Conservation (phyloP, 2,329 filamentous ascomycete genomes). For the Sclerotinia spermophila region DNA sequence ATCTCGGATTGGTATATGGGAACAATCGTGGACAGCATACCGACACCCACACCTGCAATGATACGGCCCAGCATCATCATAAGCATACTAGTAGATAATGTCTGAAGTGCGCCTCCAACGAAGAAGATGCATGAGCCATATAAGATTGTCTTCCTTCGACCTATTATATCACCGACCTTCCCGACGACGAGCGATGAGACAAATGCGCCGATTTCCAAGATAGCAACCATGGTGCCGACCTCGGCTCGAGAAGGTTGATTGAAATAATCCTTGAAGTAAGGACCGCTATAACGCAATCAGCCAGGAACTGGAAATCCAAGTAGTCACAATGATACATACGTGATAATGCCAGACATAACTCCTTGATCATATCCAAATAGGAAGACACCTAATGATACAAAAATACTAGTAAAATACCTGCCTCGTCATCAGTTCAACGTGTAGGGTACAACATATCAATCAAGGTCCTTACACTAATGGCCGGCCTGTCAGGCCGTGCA, state of each 20-base stretch:
- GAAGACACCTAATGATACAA: constrained; percentile 82
- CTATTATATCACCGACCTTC: constrained; percentile 85
- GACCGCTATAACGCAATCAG: constrained; percentile 55
- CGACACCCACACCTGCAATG: constrained; percentile 80
- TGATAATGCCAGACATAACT: constrained; percentile 77
- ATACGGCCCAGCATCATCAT: constrained; percentile 88
- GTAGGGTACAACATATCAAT: not conserved
- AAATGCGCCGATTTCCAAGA: constrained; percentile 89
- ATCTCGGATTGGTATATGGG: constrained; percentile 94
- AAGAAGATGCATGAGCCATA: constrained; percentile 91
- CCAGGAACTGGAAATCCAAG: not conserved
- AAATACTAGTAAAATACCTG: constrained; percentile 93
- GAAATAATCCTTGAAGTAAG: constrained; percentile 89
- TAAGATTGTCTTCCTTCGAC: constrained; percentile 82
- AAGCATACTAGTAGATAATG: constrained; percentile 73
- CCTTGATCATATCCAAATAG: constrained; percentile 88
- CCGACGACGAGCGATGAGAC: constrained; percentile 85
- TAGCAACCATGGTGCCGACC: constrained; percentile 96
- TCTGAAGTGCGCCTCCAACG: constrained; percentile 79
- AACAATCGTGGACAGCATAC: constrained; percentile 85
- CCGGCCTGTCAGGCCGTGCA: constrained; percentile 93
- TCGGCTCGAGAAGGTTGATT: constrained; percentile 80
- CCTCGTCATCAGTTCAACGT: constrained; percentile 18
- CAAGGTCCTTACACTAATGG: constrained; percentile 70
- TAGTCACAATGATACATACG: constrained; percentile 43